phyloP scores from a whole-genome alignment of 1,139 yeast genomes.

The Hyphopichia buzzinii region DNA sequence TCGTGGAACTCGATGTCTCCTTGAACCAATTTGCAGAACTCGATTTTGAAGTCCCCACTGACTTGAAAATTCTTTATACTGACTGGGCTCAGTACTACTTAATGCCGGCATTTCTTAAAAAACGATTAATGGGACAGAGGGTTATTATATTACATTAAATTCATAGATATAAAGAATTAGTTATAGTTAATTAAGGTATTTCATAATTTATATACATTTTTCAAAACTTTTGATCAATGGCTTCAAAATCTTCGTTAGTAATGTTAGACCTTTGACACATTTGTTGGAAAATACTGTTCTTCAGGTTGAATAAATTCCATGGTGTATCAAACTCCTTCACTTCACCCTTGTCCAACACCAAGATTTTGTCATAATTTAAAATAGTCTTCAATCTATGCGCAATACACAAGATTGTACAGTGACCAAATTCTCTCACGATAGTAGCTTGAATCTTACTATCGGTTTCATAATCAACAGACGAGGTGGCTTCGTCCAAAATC shows the following conservation, averaged over 20 bases:
- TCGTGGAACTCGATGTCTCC: constrained; percentile 5
- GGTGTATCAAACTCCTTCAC: constrained; percentile 52
- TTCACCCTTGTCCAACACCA: constrained; percentile 54
- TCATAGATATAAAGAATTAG: too few species aligned
- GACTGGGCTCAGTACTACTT: constrained; percentile 3
- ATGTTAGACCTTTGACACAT: constrained; percentile 64
- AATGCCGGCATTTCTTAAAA: constrained; percentile 1
- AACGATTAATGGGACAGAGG: constrained; percentile 1
- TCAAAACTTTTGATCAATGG: background rate
- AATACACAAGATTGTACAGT: constrained; percentile 52
- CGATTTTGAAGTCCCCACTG: constrained; percentile 4
- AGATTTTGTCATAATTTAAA: constrained; percentile 48
- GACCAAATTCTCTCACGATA: constrained; percentile 40
- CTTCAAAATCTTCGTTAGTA: constrained; percentile 20
- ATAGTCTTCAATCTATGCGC: constrained; percentile 58
- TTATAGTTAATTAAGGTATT: too few species aligned
- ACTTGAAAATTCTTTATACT: constrained; percentile 3
- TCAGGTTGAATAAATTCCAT: constrained; percentile 28
- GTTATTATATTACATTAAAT: constrained; percentile 1
- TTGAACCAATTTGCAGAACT: constrained; percentile 4
- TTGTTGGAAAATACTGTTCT: constrained; percentile 36
- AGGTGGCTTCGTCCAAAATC: constrained; percentile 56
- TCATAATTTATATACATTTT: background rate
- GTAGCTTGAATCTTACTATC: constrained; percentile 51
- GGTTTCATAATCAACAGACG: constrained; percentile 57